A percentile compares a stretch with the other conserved stretches of the same genome.
phyloP scores from a whole-genome alignment of 2,329 filamentous ascomycete genomes.

The Pseudogymnoascus sp. region DNA sequence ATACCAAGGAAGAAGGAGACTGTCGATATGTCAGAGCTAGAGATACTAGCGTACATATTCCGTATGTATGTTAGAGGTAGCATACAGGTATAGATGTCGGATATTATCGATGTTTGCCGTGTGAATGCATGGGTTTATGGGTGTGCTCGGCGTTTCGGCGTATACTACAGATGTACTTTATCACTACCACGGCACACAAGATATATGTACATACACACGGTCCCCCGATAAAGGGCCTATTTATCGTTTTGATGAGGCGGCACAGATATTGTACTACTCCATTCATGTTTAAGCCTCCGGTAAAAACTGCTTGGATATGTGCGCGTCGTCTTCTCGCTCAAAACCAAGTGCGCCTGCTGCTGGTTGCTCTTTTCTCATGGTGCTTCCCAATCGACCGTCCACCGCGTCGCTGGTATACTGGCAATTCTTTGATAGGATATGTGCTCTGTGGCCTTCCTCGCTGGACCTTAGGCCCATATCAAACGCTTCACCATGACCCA shows the following conservation, averaged over 20 bases:
- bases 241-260: neutral
- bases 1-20: too few species aligned
- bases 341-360: neutral
- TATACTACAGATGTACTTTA: neutral
- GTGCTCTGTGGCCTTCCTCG: neutral
- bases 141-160: neutral
- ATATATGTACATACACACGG: neutral
- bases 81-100: too few species aligned
- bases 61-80: too few species aligned
- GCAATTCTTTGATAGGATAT: neutral
- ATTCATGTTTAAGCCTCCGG: neutral
- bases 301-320: neutral
- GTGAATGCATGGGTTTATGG: neutral
- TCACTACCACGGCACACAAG: neutral
- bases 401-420: neutral
- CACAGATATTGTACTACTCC: neutral
- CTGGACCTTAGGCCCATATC: neutral
- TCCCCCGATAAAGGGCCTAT: neutral
- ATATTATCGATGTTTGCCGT: neutral
- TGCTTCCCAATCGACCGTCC: neutral
- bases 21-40: too few species aligned
- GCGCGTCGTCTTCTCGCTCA: neutral
- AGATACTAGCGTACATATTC: too few species aligned
- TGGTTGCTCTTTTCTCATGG: neutral
- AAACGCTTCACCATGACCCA: neutral